Evolutionary conservation across 1,284 basidiomycete species (phyloP), one percentile per base, ranked within the genome.

Genomic region (Stereum hirsutum): DNA sequence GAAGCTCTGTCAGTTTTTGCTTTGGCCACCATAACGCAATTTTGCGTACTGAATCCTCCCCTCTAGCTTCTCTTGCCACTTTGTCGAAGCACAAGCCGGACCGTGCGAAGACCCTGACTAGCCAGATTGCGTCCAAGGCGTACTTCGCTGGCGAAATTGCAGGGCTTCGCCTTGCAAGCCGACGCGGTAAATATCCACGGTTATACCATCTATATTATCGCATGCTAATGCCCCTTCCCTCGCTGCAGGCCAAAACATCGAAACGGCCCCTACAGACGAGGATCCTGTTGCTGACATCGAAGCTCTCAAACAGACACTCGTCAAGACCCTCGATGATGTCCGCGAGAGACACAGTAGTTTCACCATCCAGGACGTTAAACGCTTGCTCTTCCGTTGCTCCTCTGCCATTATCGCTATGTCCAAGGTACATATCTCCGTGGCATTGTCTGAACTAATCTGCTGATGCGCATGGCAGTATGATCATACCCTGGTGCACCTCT

Each of bases 141-240:
- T 90, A 90, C 59, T 94, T 82, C 56, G 73, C 78, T 17, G 93
- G 93, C 28, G 92, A 96, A 62, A 80, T 84, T 27, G 84, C 82
- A 20, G 91, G 91, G 20, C 74, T 90, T 39, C 73, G 87, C 19
- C 65, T 89, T 31, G 77, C 85, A 6, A 53, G 54, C 20, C 41
- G 54, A 5, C 52, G 70, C 57, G 70, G 83, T 74, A 45, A 36
- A 64, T 19, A 7, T 19, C 27, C 10, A 15, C 7, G 32, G n/a
- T 11, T 14, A 19, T 36, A n/a, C 17, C 6, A 17, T 17, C 15
- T n/a, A 35, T 10, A 19, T 10, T 35, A 35, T 12, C 21, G 6
- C 15, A 4, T 11, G 10, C 11, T 10, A 42, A 39, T 28, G 42
- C 14, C 32, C 10, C 35, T 17, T 26, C 35, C 20, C 37, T 14